Conservation (phyloP, 2,329 filamentous ascomycete genomes). For the Juglanconis oblonga region DNA sequence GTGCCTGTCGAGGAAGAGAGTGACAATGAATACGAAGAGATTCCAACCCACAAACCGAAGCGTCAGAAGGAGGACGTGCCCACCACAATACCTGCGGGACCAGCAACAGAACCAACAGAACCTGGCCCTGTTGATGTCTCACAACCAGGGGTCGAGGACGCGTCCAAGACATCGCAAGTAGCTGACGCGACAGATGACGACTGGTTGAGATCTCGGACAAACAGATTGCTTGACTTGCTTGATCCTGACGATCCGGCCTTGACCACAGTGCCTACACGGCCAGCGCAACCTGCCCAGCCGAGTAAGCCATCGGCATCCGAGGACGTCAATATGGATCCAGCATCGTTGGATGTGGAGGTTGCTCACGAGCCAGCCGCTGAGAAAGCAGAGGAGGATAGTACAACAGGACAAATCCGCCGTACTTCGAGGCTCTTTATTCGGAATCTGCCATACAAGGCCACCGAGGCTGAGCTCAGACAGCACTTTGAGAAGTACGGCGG, state of each 20-base stretch:
- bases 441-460: constrained; percentile 80
- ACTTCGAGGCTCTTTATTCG: constrained; percentile 82
- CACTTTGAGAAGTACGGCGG: constrained; percentile 71
- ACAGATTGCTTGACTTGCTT: constrained; percentile 76
- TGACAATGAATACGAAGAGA: constrained; percentile 72
- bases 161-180: neutral
- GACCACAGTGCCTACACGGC: constrained; percentile 22
- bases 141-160: constrained; percentile 7
- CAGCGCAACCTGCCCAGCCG: constrained; percentile 18
- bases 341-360: constrained; percentile 22
- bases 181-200: constrained; percentile 70
- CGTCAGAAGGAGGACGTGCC: constrained; percentile 29
- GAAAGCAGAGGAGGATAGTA: constrained; percentile 36
- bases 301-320: constrained; percentile 12
- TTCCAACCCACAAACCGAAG: constrained; percentile 52
- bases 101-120: constrained; percentile 3
- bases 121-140: constrained; percentile 8
- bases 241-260: constrained; percentile 62
- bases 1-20: constrained; percentile 52
- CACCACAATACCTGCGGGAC: constrained; percentile 14
- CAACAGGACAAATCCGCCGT: constrained; percentile 61
- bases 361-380: constrained; percentile 4
- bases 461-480: constrained; percentile 71
- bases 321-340: constrained; percentile 15
- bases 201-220: constrained; percentile 89